Evolutionary conservation across 257 asterid species (phyloP), one percentile per base, ranked within the genome.

Genomic region (Fraxinus anomala): DNA sequence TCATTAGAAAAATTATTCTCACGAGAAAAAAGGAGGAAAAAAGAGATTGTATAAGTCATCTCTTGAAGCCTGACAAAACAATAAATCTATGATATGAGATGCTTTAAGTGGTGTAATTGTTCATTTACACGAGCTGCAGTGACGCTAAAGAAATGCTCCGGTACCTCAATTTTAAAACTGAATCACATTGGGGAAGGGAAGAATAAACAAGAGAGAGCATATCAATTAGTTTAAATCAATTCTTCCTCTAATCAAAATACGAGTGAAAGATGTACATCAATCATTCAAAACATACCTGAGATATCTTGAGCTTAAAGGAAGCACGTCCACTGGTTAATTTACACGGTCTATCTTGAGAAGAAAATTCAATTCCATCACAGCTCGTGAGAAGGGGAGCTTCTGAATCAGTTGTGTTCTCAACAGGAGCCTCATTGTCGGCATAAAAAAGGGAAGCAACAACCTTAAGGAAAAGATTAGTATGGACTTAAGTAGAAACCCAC

Each of bases 301-400:
- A 89, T 86, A 94, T 92, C 85, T 92, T 94, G 68, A 94, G 93
- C 88, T 88, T 92, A 86, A 94, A 91, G 67, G 97, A 89, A 83
- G 97, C 90, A 75, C 88, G 93, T 3, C 97, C 97, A 39, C 85
- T 86, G 54, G 84, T 82, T 72, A 94, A 78, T 87, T 86, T 89
- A 84, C 83, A 88, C 1, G 96, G 94, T 81, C 85, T 82, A 82
- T 94, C 90, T 73, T 79, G 82, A 75, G 96, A 83, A 85, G 86
- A 86, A 76, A 77, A 88, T 86, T 94, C 98, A 74, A 80, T 79
- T 77, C 98, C 97, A 33, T 91, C 97, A 54, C 78, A 85, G 79
- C 87, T 89, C 23, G 82, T 79, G 77, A 94, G 90, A 77, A 94
- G 93, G 24, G 98, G 96, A 78, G 97, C 90, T 51, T 94, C 97